Base-by-base conservation (phyloP, 805 yeast species). In the Grigorovia yakushimaensis region DNA sequence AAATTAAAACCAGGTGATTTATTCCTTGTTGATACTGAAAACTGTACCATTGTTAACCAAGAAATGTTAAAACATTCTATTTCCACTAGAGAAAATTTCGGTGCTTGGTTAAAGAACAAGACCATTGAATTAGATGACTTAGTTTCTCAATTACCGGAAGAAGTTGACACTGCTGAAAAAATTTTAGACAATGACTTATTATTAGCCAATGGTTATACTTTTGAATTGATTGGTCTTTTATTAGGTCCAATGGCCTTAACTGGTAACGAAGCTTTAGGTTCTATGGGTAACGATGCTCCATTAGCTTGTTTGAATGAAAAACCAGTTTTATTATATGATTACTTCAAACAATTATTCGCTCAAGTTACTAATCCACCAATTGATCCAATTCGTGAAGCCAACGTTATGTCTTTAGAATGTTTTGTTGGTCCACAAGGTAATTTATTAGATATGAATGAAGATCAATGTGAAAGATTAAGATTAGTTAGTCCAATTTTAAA, bases 341-440 rank as follows among this genome's bases (percentile, higher is more conserved):
- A 91, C 71, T 93, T 91, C 75, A 81, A 95, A 60, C 95, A 91
- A 67, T 76, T 91, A 61, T 91, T 91, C 71, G 98, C 98, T 19
- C 98, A 91, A 70, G 98, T 91, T 48, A 91, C 98, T 30, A 91
- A 91, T 70, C 98, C 98, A 49, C 98, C 98, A 44, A 93, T 91
- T 63, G 98, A 91, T 66, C 98, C 98, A 45, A 93, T 91, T 58
- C 82, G 98, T 67, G 98, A 91, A 71, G 82, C 83, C 50, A 86
- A 91, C 57, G 98, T 93, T 61, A 91, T 91, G 98, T 87, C 96
- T 11, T 76, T 93, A 56, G 96, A 91, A 67, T 91, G 98, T 70
- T 88, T 85, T 67, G 82, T 91, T 60, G 98, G 98, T 47, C 98
- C 98, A n/a, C 98, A 93, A 68, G 98, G 65, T 43, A 91, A 91